Base-by-base conservation (phyloP, 2,329 filamentous ascomycete genomes). In the Fusarium sororula region DNA sequence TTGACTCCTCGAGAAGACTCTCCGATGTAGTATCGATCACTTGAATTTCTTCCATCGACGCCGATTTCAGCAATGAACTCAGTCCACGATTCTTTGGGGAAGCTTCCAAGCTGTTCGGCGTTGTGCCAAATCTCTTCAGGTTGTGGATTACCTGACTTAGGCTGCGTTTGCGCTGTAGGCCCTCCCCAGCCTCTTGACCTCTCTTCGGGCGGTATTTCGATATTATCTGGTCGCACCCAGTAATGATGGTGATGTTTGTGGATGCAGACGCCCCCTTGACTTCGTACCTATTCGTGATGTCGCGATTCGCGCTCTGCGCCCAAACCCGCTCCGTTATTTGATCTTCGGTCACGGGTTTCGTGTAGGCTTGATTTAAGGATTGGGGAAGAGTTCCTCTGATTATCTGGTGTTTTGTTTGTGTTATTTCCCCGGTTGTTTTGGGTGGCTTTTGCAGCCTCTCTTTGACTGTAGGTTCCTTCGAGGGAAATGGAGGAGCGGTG, bases 191-290 rank as follows among this genome's bases (percentile, higher is more conserved):
- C 24, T 20, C 48, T 35, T 57, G 42, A 11, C 22, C 42, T 50
- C 38, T 64, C 26, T 62, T 63, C 30, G 30, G 70, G 64, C 20
- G 77, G 63, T 53, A 72, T 62, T 13, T 75, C 62, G 67, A 78
- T 68, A 24, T 51, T 61, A 26, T 66, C 78, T 42, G 84, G 81
- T 64, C 83, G 82, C 72, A 86, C 70, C 89, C 89, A 90, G 83
- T 90, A 90, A 82, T 90, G 89, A 79, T 90, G 89, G 75, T 91
- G 88, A 75, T 91, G 89, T 72, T 86, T 89, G 79, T 90, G 89
- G 66, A 89, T 74, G 75, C 88, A 89, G 72, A 87, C 76, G 70
- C 76, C 42, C 26, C 72, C 74, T 56, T 74, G 61, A 65, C 68
- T 57, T 77, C 62, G 56, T 72, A 61, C 53, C 72, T 79, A 57